Conservation (phyloP, 2,329 filamentous ascomycete genomes). For the Exserohilum turcica region DNA sequence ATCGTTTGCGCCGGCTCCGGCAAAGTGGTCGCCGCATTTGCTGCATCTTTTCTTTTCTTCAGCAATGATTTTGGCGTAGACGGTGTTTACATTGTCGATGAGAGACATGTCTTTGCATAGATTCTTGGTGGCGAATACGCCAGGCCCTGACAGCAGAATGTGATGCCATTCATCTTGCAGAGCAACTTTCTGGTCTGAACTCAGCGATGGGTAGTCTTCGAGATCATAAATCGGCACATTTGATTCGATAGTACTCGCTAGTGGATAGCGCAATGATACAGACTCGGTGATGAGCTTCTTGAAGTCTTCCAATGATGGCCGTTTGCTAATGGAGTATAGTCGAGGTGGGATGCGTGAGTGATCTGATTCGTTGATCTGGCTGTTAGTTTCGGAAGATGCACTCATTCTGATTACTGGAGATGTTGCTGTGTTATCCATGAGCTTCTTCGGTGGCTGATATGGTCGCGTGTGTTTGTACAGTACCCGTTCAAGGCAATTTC, state of each 20-base stretch:
- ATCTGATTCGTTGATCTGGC: slow-evolving; percentile 1
- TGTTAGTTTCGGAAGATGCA: not conserved
- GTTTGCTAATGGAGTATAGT: slow-evolving; percentile 34
- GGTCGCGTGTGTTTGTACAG: not conserved
- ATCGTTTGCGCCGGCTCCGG: slow-evolving; percentile 60
- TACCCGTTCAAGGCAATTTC: not conserved
- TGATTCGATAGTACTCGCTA: slow-evolving; percentile 52
- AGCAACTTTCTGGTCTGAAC: slow-evolving; percentile 35
- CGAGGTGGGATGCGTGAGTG: slow-evolving; percentile 26
- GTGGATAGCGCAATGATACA: slow-evolving; percentile 52
- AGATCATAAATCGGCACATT: slow-evolving; percentile 65
- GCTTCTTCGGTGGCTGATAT: not conserved
- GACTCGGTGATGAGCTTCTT: slow-evolving; percentile 52
- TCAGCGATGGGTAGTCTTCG: slow-evolving; percentile 42
- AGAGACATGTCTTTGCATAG: slow-evolving; percentile 41
- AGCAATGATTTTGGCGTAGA: slow-evolving; percentile 46
- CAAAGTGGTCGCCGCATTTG: slow-evolving; percentile 65
- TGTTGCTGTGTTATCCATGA: not conserved
- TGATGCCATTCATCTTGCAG: slow-evolving; percentile 67
- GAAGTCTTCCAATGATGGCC: slow-evolving; percentile 53
- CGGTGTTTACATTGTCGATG: slow-evolving; percentile 30
- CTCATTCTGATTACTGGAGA: not conserved
- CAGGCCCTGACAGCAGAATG: slow-evolving; percentile 61
- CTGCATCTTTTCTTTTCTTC: slow-evolving; percentile 54
- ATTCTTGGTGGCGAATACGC: slow-evolving; percentile 62